These are phyloP conservation scores for Psilocybe mexicana DNA, from an alignment of 1,284 basidiomycete genomes.

Conservation along the genomic window DNA sequence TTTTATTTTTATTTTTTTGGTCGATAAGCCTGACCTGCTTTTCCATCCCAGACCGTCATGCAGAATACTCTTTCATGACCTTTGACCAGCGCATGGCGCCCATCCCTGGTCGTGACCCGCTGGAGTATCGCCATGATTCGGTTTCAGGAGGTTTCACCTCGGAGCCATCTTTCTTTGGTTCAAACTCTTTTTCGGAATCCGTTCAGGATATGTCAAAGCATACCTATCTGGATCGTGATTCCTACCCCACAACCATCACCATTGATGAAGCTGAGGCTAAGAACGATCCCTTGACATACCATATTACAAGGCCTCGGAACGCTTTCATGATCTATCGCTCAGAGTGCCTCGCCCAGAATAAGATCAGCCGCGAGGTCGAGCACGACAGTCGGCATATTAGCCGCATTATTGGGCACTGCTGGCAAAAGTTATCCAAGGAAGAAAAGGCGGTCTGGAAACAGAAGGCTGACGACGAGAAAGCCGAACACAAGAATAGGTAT, in stretches of 20 bases:
- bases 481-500: slow-evolving; percentile 53
- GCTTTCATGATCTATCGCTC: slow-evolving; percentile 86
- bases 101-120: neutral
- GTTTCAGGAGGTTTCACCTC: neutral
- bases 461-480: slow-evolving; percentile 59
- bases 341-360: slow-evolving; percentile 56
- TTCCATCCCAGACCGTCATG: neutral
- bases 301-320: slow-evolving; percentile 75
- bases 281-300: neutral
- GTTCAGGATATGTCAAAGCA: neutral
- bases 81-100: neutral
- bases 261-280: neutral
- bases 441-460: slow-evolving; percentile 52
- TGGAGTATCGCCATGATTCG: neutral
- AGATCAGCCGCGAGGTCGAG: slow-evolving; percentile 44
- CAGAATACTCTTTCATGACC: neutral
- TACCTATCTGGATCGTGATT: neutral
- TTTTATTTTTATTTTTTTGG: neutral
- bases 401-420: slow-evolving; percentile 53
- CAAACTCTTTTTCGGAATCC: neutral
- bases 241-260: neutral
- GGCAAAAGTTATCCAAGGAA: slow-evolving; percentile 48
- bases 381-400: slow-evolving; percentile 61
- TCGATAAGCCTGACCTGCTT: neutral
- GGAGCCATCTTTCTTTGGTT: neutral